Conservation (phyloP, 2,329 filamentous ascomycete genomes). For the Arthrobotrys conoides region DNA sequence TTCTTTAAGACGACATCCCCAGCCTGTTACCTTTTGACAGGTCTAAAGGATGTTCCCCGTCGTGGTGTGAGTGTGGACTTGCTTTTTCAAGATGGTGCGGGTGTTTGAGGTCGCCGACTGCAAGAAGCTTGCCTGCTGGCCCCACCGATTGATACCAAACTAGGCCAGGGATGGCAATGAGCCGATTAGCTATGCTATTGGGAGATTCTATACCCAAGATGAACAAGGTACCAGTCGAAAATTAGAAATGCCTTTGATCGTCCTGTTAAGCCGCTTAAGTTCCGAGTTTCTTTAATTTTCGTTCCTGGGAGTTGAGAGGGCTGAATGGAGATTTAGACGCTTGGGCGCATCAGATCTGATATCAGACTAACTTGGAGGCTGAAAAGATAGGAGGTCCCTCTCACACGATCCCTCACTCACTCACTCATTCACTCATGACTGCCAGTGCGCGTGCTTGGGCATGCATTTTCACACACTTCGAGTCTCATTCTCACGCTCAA, state of each 20-base stretch:
- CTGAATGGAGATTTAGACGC: slow-evolving; percentile 11
- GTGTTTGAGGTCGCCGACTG: slow-evolving; percentile 60
- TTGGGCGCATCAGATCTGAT: slow-evolving; percentile 21
- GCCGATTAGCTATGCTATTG: slow-evolving; percentile 53
- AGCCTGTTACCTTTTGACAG: slow-evolving; percentile 46
- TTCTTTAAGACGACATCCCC: neutral
- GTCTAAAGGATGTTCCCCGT: slow-evolving; percentile 35
- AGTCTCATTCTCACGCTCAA: slow-evolving; percentile 22
- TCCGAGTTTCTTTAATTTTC: slow-evolving; percentile 2
- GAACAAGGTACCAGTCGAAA: slow-evolving; percentile 28
- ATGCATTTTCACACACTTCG: neutral
- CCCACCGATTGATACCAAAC: slow-evolving; percentile 18
- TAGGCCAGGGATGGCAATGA: slow-evolving; percentile 57
- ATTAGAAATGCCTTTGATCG: slow-evolving; percentile 28
- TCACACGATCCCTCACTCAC: no score
- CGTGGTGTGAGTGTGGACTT: slow-evolving; percentile 42
- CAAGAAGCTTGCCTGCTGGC: slow-evolving; percentile 37
- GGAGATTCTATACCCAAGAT: slow-evolving; percentile 21
- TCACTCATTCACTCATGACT: neutral
- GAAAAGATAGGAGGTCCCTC: slow-evolving; percentile 9
- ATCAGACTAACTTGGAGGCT: slow-evolving; percentile 5
- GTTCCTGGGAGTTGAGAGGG: neutral
- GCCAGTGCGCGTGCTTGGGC: neutral
- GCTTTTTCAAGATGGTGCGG: slow-evolving; percentile 58
- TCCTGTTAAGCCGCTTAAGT: slow-evolving; percentile 18